Conservation (phyloP, 2,329 filamentous ascomycete genomes). For the Dothideomycetes sp. region DNA sequence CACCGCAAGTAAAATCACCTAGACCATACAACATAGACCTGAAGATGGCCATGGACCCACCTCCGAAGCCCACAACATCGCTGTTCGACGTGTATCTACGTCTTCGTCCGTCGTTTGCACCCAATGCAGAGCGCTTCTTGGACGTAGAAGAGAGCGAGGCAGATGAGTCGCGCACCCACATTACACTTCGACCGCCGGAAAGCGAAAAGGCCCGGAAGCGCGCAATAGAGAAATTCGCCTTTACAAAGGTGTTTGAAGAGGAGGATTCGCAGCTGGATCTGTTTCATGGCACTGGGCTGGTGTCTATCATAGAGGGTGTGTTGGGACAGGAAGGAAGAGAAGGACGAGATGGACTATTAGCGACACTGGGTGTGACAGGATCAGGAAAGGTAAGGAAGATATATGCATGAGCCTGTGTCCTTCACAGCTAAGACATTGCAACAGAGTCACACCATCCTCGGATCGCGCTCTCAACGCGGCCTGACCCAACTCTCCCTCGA, state of each 20-base stretch:
- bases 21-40: neutral
- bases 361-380: constrained; percentile 86
- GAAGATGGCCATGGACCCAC: constrained; percentile 7
- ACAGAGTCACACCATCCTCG: constrained; percentile 91
- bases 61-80: constrained; percentile 28
- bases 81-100: constrained; percentile 90
- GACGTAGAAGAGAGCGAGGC: constrained; percentile 51
- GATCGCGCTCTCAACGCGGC: constrained; percentile 74
- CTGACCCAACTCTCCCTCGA: constrained; percentile 87
- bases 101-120: constrained; percentile 41
- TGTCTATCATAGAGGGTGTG: constrained; percentile 69
- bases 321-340: constrained; percentile 61
- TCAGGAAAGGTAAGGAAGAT: constrained; percentile 68
- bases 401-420: neutral
- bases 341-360: constrained; percentile 78
- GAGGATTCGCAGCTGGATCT: constrained; percentile 73
- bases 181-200: constrained; percentile 52
- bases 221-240: constrained; percentile 86
- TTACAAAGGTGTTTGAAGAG: constrained; percentile 89
- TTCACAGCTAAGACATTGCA: neutral
- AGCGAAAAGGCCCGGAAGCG: constrained; percentile 65
- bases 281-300: constrained; percentile 68
- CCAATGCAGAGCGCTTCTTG: constrained; percentile 57
- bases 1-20: neutral
- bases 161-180: constrained; percentile 32